phyloP scores from a whole-genome alignment of 371 early-diverging fungal species.

The Globomyces sp. region DNA sequence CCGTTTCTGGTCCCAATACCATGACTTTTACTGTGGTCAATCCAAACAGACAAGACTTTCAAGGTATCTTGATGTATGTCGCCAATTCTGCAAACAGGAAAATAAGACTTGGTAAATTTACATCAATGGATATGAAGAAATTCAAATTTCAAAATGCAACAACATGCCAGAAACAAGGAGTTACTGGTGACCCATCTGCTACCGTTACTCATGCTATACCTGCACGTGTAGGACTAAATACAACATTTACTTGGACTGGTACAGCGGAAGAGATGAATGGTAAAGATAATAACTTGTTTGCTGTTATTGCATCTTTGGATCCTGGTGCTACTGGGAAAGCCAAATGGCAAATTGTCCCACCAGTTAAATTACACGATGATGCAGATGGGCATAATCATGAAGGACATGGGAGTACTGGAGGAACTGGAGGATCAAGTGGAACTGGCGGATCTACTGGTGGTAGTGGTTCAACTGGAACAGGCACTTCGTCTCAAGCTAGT shows the following conservation, averaged over 20 bases:
- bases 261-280: not conserved
- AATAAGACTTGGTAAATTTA: not conserved
- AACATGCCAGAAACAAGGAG: not conserved
- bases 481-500: too few relatives aligned
- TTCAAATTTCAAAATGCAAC: conserved; percentile 8
- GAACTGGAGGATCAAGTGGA: not conserved
- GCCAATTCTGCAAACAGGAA: not conserved
- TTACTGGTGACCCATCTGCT: not conserved
- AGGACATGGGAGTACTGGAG: too few relatives aligned
- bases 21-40: not conserved
- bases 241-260: conserved; percentile 8
- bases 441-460: not conserved
- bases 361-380: not conserved
- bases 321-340: conserved; percentile 2
- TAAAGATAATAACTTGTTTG: not conserved
- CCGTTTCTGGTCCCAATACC: not conserved
- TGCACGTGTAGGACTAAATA: not conserved
- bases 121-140: not conserved
- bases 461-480: not conserved
- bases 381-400: not conserved
- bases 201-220: conserved; percentile 13
- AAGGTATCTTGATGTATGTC: conserved; percentile 11
- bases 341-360: conserved; percentile 4
- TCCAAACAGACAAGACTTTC: not conserved
- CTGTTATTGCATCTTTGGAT: conserved; percentile 13